Evolutionary conservation across 2,329 filamentous ascomycete genomes (phyloP), one percentile per base, ranked within the genome.

Genomic region (Anisogramma anomala): DNA sequence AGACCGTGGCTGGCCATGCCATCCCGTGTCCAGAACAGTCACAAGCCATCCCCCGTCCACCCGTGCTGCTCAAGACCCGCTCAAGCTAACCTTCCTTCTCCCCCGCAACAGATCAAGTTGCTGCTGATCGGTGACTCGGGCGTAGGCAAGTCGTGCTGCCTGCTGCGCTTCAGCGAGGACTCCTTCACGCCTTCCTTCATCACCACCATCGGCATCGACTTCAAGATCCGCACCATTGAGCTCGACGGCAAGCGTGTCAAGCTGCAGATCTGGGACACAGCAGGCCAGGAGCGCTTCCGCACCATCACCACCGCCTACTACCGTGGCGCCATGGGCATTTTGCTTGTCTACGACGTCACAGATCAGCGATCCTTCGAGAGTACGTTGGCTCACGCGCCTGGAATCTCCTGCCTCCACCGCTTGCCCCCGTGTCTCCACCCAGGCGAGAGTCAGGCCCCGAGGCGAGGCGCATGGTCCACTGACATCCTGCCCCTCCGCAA

Each of bases 241-340:
- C 74, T 98, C 53, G 91, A 98, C 67, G 89, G 89, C 61, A 98
- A 98, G 77, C 78, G 89, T 49, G 91, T 98, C 57, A 98, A 98
- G 74, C 70, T 98, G 61, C 91, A 98, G 71, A 98, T 98, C 67
- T 98, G 91, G 91, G 91, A 98, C 60, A 98, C 91, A 19, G 91
- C 91, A 40, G 91, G 91, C 41, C 91, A 98, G 66, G 91, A 98
- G 68, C 83, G 91, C 48, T 98, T 98, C 76, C 79, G 91, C 52
- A 98, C 91, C 50, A 98, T 98, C 68, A 98, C 91, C 39, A 96
- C 91, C 35, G 89, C 91, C 52, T 98, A 98, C 69, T 98, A 98
- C 67, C 77, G 91, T 58, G 91, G 91, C 56, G 91, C 91, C 52
- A 96, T 96, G 89, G 91, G 91, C 47, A 96, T 96, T 53, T 69